Conservation (phyloP, 768 basidiomycete genomes). For the Megacollybia marginata region DNA sequence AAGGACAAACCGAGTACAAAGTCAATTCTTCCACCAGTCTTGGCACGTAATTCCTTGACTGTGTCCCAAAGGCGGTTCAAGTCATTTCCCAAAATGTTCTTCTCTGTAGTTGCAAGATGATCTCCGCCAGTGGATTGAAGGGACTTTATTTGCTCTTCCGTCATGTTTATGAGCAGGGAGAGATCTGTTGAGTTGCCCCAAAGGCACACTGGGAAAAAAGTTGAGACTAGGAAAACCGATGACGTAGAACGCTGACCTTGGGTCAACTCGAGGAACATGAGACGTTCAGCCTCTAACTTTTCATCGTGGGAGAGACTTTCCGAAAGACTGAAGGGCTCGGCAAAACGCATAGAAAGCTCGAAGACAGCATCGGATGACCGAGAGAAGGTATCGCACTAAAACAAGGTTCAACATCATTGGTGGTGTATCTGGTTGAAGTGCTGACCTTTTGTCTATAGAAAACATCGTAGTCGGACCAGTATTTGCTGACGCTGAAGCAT, state of each 20-base stretch:
- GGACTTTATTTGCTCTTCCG: slow-evolving; percentile 93
- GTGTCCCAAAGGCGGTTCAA: slow-evolving; percentile 64
- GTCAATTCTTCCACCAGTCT: slow-evolving; percentile 67
- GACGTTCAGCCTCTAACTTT: slow-evolving; percentile 64
- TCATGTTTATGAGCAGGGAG: slow-evolving; percentile 94
- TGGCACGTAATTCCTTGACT: slow-evolving; percentile 60
- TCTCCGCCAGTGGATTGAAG: slow-evolving; percentile 98
- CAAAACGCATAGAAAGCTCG: slow-evolving; percentile 88
- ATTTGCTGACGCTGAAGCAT: slow-evolving; percentile 87
- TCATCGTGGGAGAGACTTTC: slow-evolving; percentile 44
- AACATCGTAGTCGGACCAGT: slow-evolving; percentile 87
- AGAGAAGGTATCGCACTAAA: slow-evolving; percentile 91
- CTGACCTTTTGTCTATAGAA: slow-evolving; percentile 87
- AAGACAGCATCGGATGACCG: slow-evolving; percentile 90
- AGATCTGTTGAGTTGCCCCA: slow-evolving; percentile 98
- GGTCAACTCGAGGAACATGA: slow-evolving; percentile 89
- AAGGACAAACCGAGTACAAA: slow-evolving; percentile 46
- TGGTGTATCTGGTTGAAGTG: not conserved
- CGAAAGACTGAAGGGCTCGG: slow-evolving; percentile 67
- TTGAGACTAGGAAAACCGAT: slow-evolving; percentile 1
- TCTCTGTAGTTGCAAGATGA: slow-evolving; percentile 89
- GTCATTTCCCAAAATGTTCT: slow-evolving; percentile 91
- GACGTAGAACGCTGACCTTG: slow-evolving; percentile 49
- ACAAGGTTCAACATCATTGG: slow-evolving; percentile 4
- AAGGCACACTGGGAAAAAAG: slow-evolving; percentile 60